phyloP scores from a whole-genome alignment of 257 asterid genomes.

The Fraxinus americana region DNA sequence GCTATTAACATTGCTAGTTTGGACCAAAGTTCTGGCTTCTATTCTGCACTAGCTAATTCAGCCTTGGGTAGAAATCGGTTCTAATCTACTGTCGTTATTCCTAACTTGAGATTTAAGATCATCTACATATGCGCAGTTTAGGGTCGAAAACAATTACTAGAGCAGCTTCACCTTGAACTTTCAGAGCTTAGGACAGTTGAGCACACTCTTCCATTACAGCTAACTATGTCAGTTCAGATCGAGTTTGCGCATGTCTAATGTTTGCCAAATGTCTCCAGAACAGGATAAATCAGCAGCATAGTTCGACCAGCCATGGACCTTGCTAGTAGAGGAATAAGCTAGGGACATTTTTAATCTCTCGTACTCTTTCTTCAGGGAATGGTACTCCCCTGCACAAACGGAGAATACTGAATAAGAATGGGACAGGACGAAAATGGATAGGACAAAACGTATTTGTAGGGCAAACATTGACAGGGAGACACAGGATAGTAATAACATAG shows the following conservation, averaged over 20 bases:
- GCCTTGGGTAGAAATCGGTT: constrained; percentile 3
- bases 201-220: background rate
- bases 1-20: constrained; percentile 24
- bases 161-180: constrained; percentile 15
- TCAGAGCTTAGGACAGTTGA: background rate
- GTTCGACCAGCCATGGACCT: constrained; percentile 36
- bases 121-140: background rate
- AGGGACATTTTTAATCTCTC: constrained; percentile 49
- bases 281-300: constrained; percentile 31
- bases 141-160: background rate
- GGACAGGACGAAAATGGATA: background rate
- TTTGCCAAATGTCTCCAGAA: constrained; percentile 49
- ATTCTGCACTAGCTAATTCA: constrained; percentile 16
- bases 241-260: constrained; percentile 57
- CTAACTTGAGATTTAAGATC: constrained; percentile 19
- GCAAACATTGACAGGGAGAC: background rate
- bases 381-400: constrained; percentile 59
- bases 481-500: background rate
- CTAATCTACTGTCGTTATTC: background rate
- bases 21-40: background rate
- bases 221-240: constrained; percentile 42
- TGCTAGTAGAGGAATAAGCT: constrained; percentile 28
- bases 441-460: background rate
- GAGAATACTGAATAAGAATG: background rate
- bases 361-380: constrained; percentile 54